Conservation (phyloP, 306 rosid species). For the Clitoria ternatea region DNA sequence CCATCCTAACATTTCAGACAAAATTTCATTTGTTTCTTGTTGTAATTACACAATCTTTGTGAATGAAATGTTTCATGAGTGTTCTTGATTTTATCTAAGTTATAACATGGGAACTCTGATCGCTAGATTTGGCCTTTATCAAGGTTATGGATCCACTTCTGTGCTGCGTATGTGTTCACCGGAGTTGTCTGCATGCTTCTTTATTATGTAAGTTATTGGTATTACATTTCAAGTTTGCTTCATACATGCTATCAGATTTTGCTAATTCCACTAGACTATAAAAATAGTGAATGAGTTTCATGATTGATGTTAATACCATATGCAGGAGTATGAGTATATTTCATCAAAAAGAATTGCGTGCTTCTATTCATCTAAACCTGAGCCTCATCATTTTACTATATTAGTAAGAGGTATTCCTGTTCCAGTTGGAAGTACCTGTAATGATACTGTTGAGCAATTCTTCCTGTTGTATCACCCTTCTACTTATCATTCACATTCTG, state of each 20-base stretch:
- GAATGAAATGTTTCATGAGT: slow-evolving; percentile 7
- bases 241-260: neutral
- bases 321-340: slow-evolving; percentile 64
- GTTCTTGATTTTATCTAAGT: slow-evolving; percentile 11
- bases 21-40: neutral
- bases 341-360: slow-evolving; percentile 54
- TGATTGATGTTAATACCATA: slow-evolving; percentile 22
- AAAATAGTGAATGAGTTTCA: slow-evolving; percentile 4
- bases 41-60: neutral
- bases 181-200: slow-evolving; percentile 81
- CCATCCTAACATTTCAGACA: neutral
- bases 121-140: slow-evolving; percentile 42
- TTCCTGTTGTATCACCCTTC: slow-evolving; percentile 62
- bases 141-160: slow-evolving; percentile 89
- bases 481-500: slow-evolving; percentile 61
- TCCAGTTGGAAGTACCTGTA: slow-evolving; percentile 47
- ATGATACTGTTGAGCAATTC: slow-evolving; percentile 53
- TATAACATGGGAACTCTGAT: slow-evolving; percentile 41
- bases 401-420: slow-evolving; percentile 70
- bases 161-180: slow-evolving; percentile 66
- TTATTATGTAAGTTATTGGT: slow-evolving; percentile 51
- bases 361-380: slow-evolving; percentile 59
- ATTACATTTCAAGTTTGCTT: slow-evolving; percentile 25
- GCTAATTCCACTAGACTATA: neutral
- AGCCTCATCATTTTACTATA: slow-evolving; percentile 56